Percentiles rank a stretch among this genome's conserved stretches.
These are phyloP conservation scores for Neltuma alba DNA, from an alignment of 306 rosid genomes.

Conservation along the genomic window DNA sequence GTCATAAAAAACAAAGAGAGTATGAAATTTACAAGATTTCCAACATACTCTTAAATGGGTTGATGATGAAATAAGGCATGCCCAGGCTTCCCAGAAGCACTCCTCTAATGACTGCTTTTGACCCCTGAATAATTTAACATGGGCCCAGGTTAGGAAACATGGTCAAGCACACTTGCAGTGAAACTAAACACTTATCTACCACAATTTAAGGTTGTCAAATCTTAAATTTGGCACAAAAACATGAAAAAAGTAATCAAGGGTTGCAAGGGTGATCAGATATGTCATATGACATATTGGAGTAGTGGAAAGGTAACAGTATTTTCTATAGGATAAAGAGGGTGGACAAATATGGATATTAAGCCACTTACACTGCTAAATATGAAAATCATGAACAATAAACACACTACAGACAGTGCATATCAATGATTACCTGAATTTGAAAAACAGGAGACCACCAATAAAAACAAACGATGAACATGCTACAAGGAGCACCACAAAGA, in stretches of 20 bases:
- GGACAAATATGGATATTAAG: background rate
- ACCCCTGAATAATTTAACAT: conserved; percentile 51
- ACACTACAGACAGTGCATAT: conserved; percentile 30
- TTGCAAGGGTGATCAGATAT: background rate
- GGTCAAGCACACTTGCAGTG: conserved; percentile 31
- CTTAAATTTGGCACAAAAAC: background rate
- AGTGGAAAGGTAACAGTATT: background rate
- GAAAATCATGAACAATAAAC: background rate
- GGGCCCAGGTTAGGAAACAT: conserved; percentile 41
- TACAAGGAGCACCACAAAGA: conserved; percentile 76
- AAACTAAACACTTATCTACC: conserved; percentile 25
- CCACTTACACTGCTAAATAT: conserved; percentile 8
- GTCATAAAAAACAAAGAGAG: background rate
- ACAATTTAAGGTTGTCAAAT: conserved; percentile 14
- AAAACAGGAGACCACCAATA: conserved; percentile 86
- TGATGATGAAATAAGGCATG: conserved; percentile 85
- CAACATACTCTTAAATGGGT: conserved; percentile 78
- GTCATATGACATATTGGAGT: background rate
- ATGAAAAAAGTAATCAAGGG: background rate
- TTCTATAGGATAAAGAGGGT: background rate
- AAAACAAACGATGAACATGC: conserved; percentile 84
- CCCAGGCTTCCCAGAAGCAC: conserved; percentile 99
- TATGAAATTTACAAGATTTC: conserved; percentile 32
- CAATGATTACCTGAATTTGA: conserved; percentile 74
- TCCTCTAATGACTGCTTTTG: conserved; percentile 73